A percentile compares a stretch with the other conserved stretches of the same genome.
Conservation (phyloP, 768 basidiomycete genomes). For the Roridomyces roridus region DNA sequence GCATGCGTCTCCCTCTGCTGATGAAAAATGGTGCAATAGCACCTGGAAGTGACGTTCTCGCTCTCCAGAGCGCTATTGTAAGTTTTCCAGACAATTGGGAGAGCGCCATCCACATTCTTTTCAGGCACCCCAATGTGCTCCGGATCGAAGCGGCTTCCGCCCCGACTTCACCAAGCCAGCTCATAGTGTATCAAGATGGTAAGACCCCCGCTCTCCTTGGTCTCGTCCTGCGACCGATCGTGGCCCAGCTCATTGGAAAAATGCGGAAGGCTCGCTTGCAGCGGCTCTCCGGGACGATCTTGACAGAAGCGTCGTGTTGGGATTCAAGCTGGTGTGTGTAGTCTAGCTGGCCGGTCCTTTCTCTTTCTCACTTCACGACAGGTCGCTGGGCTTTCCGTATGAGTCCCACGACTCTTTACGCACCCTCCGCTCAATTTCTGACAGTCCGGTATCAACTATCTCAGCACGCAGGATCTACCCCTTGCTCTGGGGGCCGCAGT, state of each 20-base stretch:
- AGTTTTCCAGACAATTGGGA: background rate
- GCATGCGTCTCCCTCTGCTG: background rate
- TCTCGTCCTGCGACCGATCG: no score
- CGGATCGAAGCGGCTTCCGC: background rate
- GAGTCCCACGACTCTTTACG: background rate
- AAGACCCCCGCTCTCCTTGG: no score
- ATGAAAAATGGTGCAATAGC: background rate
- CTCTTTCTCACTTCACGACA: background rate
- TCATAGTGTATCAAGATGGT: constrained; percentile 5
- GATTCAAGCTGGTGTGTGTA: background rate
- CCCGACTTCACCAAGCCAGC: background rate
- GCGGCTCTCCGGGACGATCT: background rate
- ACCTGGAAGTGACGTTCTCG: background rate
- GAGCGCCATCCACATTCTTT: background rate
- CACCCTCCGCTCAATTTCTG: no score
- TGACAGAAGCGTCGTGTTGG: background rate
- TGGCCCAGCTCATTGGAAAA: background rate
- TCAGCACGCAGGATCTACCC: background rate
- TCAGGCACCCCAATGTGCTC: constrained; percentile 2
- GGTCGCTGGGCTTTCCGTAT: constrained; percentile 1
- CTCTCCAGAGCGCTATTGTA: background rate
- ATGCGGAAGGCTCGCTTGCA: background rate
- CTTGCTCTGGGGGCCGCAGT: background rate
- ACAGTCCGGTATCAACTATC: constrained; percentile 1
- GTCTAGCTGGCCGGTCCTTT: background rate